phyloP scores from a whole-genome alignment of 257 asterid species.

The Petunia secreta region DNA sequence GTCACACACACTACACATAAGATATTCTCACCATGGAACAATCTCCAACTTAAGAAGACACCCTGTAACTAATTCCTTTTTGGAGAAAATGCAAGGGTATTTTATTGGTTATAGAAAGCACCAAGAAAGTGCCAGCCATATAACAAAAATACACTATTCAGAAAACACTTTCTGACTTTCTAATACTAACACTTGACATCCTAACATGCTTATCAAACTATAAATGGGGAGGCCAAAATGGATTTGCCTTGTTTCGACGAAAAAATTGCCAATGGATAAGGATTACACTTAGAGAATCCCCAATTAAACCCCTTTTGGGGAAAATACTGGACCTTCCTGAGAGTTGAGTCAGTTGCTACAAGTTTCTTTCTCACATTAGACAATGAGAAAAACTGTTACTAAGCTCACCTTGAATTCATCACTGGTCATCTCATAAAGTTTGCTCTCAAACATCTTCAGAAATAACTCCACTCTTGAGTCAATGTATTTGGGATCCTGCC shows the following conservation, averaged over 20 bases:
- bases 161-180: too few relatives aligned
- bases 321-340: neutral
- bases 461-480: slow-evolving; percentile 84
- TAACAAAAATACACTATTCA: too few relatives aligned
- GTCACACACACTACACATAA: neutral
- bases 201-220: too few relatives aligned
- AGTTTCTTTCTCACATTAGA: neutral
- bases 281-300: too few relatives aligned
- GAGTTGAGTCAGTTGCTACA: slow-evolving; percentile 4
- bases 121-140: too few relatives aligned
- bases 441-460: slow-evolving; percentile 80
- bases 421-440: slow-evolving; percentile 76
- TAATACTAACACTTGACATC: too few relatives aligned
- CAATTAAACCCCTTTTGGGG: too few relatives aligned
- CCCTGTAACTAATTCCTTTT: neutral
- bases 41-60: neutral
- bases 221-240: too few relatives aligned
- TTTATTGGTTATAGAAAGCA: too few relatives aligned
- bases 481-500: slow-evolving; percentile 90
- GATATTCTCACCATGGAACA: neutral
- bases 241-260: too few relatives aligned
- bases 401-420: slow-evolving; percentile 81
- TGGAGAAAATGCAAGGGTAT: too few relatives aligned
- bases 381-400: slow-evolving; percentile 17
- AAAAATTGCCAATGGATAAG: too few relatives aligned